These are phyloP conservation scores for Megacollybia platyphylla DNA, from an alignment of 1,284 basidiomycete genomes.

Conservation along the genomic window DNA sequence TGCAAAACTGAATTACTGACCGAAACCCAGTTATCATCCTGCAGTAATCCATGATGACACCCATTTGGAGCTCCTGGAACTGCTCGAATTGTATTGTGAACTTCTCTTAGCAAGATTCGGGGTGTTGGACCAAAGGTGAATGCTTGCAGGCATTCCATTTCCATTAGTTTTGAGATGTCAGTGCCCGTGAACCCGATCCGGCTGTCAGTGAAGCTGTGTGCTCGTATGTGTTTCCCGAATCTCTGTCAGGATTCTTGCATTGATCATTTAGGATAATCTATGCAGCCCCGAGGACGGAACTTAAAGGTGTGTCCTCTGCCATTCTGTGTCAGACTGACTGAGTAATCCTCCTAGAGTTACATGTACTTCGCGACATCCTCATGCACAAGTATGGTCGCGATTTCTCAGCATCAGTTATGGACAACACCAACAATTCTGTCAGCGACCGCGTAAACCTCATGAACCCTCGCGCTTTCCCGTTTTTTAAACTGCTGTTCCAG, in stretches of 20 bases:
- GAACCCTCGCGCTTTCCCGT: conserved; percentile 2
- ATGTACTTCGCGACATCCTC: conserved; percentile 83
- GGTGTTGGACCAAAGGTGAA: conserved; percentile 72
- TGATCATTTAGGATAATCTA: conserved; percentile 56
- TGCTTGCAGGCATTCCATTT: conserved; percentile 14
- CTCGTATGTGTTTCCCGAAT: conserved; percentile 6
- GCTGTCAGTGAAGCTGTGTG: conserved; percentile 65
- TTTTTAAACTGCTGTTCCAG: conserved; percentile 20
- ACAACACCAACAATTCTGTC: conserved; percentile 72
- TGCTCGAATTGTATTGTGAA: conserved; percentile 91
- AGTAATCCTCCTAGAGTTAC: conserved; percentile 50
- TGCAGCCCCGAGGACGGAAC: conserved; percentile 82
- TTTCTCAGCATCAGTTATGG: conserved; percentile 69
- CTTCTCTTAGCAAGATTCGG: conserved; percentile 88
- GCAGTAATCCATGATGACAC: conserved; percentile 79
- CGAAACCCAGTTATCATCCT: conserved; percentile 3
- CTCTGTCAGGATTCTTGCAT: neutral
- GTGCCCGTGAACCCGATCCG: conserved; percentile 74
- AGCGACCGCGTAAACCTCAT: conserved; percentile 52
- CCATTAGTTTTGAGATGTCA: conserved; percentile 15
- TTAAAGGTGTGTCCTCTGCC: conserved; percentile 53
- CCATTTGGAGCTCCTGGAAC: conserved; percentile 76
- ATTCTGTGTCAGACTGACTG: neutral
- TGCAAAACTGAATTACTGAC: conserved; percentile 6
- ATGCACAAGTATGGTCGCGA: conserved; percentile 91